Conservation (phyloP, 345 rosid species). For the Lumnitzera littorea region DNA sequence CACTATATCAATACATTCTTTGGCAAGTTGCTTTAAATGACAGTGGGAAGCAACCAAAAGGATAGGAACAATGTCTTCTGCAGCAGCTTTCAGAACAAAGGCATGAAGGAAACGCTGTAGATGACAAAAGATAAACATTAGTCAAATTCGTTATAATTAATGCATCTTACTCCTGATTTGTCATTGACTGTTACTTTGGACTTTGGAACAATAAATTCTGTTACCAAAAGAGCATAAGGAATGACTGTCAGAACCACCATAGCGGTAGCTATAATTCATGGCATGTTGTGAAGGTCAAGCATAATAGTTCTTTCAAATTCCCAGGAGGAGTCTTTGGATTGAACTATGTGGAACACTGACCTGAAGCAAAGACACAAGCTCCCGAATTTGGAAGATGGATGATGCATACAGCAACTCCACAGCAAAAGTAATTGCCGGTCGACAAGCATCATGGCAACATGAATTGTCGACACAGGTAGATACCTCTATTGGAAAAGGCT, state of each 20-base stretch:
- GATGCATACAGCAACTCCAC: slow-evolving; percentile 92
- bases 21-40: slow-evolving; percentile 55
- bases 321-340: background rate
- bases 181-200: too few species aligned
- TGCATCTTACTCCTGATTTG: background rate
- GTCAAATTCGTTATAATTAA: background rate
- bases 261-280: too few species aligned
- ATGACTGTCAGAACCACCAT: too few species aligned
- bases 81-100: slow-evolving; percentile 65
- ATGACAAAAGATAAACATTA: background rate
- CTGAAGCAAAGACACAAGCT: slow-evolving; percentile 79
- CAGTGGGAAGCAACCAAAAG: slow-evolving; percentile 82
- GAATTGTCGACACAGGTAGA: slow-evolving; percentile 66
- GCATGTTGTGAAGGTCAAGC: too few species aligned
- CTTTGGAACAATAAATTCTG: too few species aligned
- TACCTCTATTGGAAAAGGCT: slow-evolving; percentile 62
- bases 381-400: slow-evolving; percentile 56
- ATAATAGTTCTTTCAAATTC: too few species aligned
- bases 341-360: slow-evolving; percentile 22
- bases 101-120: slow-evolving; percentile 38
- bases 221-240: too few species aligned
- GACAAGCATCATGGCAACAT: slow-evolving; percentile 80
- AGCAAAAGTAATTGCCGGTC: slow-evolving; percentile 69
- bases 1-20: slow-evolving; percentile 71
- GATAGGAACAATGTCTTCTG: slow-evolving; percentile 75